Evolutionary conservation across 495 filamentous ascomycete genomes (phyloP).

Genomic region (Penicillium soppii): DNA sequence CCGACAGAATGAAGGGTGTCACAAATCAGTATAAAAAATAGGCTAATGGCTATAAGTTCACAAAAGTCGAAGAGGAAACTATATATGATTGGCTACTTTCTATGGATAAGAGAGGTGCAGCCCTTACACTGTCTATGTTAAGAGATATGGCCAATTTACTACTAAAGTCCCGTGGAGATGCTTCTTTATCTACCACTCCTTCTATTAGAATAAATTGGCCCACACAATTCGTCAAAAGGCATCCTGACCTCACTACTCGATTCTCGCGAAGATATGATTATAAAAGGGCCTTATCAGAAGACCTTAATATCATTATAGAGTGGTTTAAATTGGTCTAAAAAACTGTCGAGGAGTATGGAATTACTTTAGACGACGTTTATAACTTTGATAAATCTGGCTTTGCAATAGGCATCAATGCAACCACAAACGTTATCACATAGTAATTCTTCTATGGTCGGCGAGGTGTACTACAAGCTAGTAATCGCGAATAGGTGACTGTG

Average conservation of each 20-base stretch:
- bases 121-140: neutral
- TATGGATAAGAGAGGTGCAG: too few species aligned
- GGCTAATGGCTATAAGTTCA: neutral
- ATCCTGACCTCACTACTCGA: neutral
- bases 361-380: neutral
- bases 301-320: neutral
- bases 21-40: too few species aligned
- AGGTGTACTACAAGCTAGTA: neutral
- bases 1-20: neutral
- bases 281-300: neutral
- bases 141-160: constrained; percentile 1
- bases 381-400: constrained; percentile 4
- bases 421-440: neutral
- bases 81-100: neutral
- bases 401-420: neutral
- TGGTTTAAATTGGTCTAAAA: neutral
- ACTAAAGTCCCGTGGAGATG: neutral
- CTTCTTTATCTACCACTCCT: too few species aligned
- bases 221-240: neutral
- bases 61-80: neutral
- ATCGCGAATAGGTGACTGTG: too few species aligned
- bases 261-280: neutral
- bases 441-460: too few species aligned
- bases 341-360: neutral
- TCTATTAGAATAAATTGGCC: too few species aligned